phyloP scores from a whole-genome alignment of 495 filamentous ascomycete species.

The Penicillium manginii region DNA sequence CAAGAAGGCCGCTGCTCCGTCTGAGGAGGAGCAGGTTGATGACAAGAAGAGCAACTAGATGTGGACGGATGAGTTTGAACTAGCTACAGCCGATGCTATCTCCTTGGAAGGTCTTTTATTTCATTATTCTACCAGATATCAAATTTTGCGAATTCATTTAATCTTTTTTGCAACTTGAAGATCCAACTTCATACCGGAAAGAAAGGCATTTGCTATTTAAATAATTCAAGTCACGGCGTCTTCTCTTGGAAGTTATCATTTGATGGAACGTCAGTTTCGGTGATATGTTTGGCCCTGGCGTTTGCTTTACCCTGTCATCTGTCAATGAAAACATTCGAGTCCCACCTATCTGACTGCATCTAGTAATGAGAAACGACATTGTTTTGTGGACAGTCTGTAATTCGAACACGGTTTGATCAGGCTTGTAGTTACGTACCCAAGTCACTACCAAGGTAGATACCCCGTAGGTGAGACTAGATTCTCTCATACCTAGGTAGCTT shows the following conservation, averaged over 20 bases:
- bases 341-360: neutral
- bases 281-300: too few species aligned
- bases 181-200: too few species aligned
- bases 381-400: neutral
- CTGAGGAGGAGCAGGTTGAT: slow-evolving; percentile 15
- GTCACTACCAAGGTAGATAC: too few species aligned
- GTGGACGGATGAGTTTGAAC: neutral
- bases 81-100: slow-evolving; percentile 12
- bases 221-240: too few species aligned
- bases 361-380: neutral
- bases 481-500: too few species aligned
- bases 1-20: slow-evolving; percentile 26
- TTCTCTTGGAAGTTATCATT: too few species aligned
- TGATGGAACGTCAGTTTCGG: too few species aligned
- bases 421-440: too few species aligned
- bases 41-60: slow-evolving; percentile 32
- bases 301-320: neutral
- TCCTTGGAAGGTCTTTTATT: neutral
- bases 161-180: neutral
- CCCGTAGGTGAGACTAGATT: too few species aligned
- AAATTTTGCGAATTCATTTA: neutral
- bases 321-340: neutral
- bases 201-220: too few species aligned
- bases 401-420: neutral
- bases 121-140: neutral